Evolutionary conservation across 768 basidiomycete species (phyloP).

Genomic region (Mrakia hoshinonis): DNA sequence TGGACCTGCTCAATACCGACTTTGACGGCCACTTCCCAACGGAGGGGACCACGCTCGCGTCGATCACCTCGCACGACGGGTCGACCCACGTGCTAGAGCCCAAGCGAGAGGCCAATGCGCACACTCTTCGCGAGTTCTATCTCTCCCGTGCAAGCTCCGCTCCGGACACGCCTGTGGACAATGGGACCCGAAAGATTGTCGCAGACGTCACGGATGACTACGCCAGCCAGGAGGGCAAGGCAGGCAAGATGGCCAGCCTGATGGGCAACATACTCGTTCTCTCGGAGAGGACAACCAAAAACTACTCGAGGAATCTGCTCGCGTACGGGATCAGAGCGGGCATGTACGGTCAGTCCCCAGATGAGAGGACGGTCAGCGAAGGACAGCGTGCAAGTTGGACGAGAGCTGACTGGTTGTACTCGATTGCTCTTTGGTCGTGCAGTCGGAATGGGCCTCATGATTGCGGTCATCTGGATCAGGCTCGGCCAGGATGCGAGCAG

Average conservation of each 20-base stretch:
- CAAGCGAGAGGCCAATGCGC: background rate
- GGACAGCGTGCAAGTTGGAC: no score
- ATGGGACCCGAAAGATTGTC: background rate
- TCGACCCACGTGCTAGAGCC: no score
- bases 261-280: conserved; percentile 43
- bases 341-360: conserved; percentile 46
- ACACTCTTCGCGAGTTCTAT: background rate
- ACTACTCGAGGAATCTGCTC: conserved; percentile 50
- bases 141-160: background rate
- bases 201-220: background rate
- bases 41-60: background rate
- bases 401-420: no score
- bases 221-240: conserved; percentile 1
- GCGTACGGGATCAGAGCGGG: conserved; percentile 53
- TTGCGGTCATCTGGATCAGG: conserved; percentile 50
- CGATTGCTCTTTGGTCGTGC: no score
- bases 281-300: conserved; percentile 46
- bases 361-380: no score
- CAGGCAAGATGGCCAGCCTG: background rate
- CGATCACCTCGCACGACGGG: background rate
- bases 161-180: background rate
- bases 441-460: conserved; percentile 37
- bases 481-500: conserved; percentile 35
- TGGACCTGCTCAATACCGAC: conserved; percentile 30
- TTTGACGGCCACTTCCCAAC: conserved; percentile 4